phyloP scores from a whole-genome alignment of 257 asterid genomes.

The Solanum dulcamara region DNA sequence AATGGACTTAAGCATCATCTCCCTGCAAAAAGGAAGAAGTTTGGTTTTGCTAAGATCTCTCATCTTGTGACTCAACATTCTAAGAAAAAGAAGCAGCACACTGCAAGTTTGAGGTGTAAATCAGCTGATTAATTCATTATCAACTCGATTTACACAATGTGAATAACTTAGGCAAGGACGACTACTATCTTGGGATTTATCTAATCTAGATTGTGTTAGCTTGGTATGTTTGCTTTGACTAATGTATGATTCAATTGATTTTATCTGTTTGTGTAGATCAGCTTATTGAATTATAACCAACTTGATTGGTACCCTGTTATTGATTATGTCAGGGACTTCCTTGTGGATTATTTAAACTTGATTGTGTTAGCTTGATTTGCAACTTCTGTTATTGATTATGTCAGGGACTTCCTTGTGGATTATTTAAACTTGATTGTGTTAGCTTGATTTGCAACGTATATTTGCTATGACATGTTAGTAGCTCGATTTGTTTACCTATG shows the following conservation, averaged over 20 bases:
- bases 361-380: background rate
- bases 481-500: no score
- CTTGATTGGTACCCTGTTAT: background rate
- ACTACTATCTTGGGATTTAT: background rate
- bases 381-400: background rate
- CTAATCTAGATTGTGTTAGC: background rate
- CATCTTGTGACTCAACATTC: conserved; percentile 61
- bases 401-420: background rate
- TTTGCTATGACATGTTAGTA: background rate
- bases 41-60: conserved; percentile 58
- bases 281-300: background rate
- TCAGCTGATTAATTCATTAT: background rate
- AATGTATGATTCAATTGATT: background rate
- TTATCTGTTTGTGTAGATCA: background rate
- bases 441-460: background rate
- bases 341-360: background rate
- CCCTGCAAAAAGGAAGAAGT: conserved; percentile 72
- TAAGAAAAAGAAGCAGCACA: conserved; percentile 52
- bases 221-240: background rate
- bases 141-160: background rate
- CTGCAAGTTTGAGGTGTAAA: conserved; percentile 9
- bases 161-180: background rate
- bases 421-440: background rate
- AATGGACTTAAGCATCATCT: conserved; percentile 20
- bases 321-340: background rate